Evolutionary conservation across 2,329 filamentous ascomycete species (phyloP).

Genomic region (Cladosporium sp.): DNA sequence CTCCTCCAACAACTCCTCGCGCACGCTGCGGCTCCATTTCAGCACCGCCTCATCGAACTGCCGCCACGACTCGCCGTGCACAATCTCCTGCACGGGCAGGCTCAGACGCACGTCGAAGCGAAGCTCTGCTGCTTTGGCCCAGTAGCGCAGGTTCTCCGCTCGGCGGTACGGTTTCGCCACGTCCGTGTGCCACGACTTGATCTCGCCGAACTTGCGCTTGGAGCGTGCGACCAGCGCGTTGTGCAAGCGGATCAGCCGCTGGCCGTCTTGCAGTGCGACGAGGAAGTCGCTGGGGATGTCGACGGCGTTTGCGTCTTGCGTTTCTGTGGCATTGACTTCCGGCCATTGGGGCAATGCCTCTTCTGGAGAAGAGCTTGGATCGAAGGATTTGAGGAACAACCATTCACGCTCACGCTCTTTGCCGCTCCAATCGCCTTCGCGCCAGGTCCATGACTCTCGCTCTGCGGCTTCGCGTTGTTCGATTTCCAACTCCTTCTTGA

Average conservation of each 20-base stretch:
- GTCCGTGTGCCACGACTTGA: constrained; percentile 87
- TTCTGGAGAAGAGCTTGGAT: constrained; percentile 45
- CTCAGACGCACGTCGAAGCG: constrained; percentile 85
- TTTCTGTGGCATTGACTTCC: constrained; percentile 37
- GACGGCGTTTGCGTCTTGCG: constrained; percentile 7
- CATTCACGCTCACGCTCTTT: constrained; percentile 76
- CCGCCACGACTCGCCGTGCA: constrained; percentile 76
- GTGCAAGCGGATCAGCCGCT: constrained; percentile 81
- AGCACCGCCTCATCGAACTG: constrained; percentile 81
- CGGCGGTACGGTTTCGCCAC: constrained; percentile 91
- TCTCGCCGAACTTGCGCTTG: constrained; percentile 81
- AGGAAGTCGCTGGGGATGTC: constrained; percentile 65
- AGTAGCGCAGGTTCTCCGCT: constrained; percentile 91
- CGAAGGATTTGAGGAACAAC: constrained; percentile 77
- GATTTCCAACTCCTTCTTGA: constrained; percentile 73
- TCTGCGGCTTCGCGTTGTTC: constrained; percentile 73
- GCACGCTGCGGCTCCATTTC: constrained; percentile 78
- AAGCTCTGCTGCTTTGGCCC: constrained; percentile 93
- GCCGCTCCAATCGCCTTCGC: constrained; percentile 70
- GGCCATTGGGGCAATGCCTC: constrained; percentile 68
- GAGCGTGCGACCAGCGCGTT: constrained; percentile 86
- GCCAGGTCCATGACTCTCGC: constrained; percentile 74
- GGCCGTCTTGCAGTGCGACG: constrained; percentile 70
- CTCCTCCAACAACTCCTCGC: constrained; percentile 79
- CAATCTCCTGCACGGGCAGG: constrained; percentile 82